Evolutionary conservation across 805 yeast species (phyloP), one percentile per base, ranked within the genome.

Genomic region (Schizosaccharomyces octosporus): DNA sequence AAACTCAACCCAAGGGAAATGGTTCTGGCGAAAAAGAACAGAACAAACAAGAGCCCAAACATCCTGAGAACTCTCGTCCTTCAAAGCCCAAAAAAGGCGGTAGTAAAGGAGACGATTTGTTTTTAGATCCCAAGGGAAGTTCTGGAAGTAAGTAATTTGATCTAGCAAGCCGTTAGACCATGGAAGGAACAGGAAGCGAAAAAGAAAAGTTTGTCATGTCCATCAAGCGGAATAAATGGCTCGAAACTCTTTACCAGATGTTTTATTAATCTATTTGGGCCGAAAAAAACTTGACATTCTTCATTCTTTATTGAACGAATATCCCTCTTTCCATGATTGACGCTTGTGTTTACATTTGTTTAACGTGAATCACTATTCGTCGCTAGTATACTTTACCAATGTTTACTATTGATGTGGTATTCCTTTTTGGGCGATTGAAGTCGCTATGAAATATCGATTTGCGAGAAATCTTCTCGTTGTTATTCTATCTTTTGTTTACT

Each of bases 141-240:
- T 21, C 48, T 4, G 54, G 54, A 43, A 42, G 61, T 59, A 59
- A 59, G 61, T 43, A 5, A 32, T 31, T 31, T 1, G 32, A 31
- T 31, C 67, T 73, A 21, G 67, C 67, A 73, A 21, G 68, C 69
- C 62, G 9, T 17, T 57, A 5, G 6, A 9, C 13, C n/a, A 19
- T 51, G 7, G 21, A 6, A 29, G 27, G 27, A 45, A 19, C 51
- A 19, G 5, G 27, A 13, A n/a, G 4, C 51, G 27, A 5, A 3
- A 3, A 36, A 36, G 41, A 13, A 36, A 36, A 13, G 13, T 36
- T 36, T 13, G 41, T 36, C 41, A 36, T 36, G 41, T 36, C 41
- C 15, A 9, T 36, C 5, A 36, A 9, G 41, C 15, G 15, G 11
- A 36, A 3, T 36, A 6, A 31, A 31, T 31, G 5, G 5, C 9